Evolutionary conservation across 2,329 filamentous ascomycete species (phyloP), one percentile per base, ranked within the genome.

Genomic region (Fusarium phyllophilum): DNA sequence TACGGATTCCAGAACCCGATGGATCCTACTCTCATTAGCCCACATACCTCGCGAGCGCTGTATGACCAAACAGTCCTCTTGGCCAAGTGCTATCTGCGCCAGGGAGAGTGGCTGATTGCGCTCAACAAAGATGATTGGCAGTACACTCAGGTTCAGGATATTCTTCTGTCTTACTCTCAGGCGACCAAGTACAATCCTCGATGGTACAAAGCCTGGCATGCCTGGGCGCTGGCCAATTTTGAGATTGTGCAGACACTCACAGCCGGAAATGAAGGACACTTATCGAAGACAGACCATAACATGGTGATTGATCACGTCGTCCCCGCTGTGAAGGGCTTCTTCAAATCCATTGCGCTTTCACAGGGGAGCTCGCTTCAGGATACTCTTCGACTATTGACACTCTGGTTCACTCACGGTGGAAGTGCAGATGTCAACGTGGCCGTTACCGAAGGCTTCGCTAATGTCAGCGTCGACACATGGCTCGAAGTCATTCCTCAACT

Each of bases 161-260:
- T 99, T 66, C 86, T 99, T 31, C 89, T 90, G n/a, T 95, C 96
- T 4, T 99, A 98, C 82, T 91, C 92, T 24, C 92, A 95, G 67
- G 97, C 97, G 3, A 99, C 96, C 5, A 92, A 94, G 67, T 98
- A 97, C 84, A 97, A 99, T 81, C 92, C 94, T 39, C 91, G 92
- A 70, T 99, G 96, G 90, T 99, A 99, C 86, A 99, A 99, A 84
- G 96, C 97, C 13, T 99, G 96, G 96, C 96, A 99, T 83, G 94
- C 96, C 0, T 99, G 96, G 96, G 97, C 96, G 17, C 84, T 99
- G 72, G 96, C 96, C 61, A 99, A 99, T 82, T 99, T 99, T 78
- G 96, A 99, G 83, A 96, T 99, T 65, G 95, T 98, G 42, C 97
- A 96, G 77, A 91, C 93, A 1, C 86, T 96, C 65, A 90, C 92